phyloP scores from a whole-genome alignment of 2,329 filamentous ascomycete genomes.

The Xylariaceae sp. region DNA sequence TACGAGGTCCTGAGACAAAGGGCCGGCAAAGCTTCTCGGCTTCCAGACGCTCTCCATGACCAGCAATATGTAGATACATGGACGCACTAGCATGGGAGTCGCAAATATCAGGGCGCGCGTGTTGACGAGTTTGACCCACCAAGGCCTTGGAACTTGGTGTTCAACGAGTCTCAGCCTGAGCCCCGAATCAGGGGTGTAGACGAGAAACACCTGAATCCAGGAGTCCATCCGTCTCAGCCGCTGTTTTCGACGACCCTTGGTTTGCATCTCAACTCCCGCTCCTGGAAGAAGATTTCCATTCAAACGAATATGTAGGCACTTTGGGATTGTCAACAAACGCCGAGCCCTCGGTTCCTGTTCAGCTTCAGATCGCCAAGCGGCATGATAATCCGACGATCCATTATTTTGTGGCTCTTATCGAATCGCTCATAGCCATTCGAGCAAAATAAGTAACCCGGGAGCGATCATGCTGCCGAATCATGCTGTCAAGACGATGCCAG shows the following conservation, averaged over 20 bases:
- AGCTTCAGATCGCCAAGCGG: conserved; percentile 16
- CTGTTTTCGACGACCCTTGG: conserved; percentile 18
- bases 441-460: conserved; percentile 19
- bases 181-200: conserved; percentile 20
- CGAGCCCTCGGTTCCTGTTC: conserved; percentile 12
- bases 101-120: conserved; percentile 7
- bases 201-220: conserved; percentile 20
- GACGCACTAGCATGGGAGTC: neutral
- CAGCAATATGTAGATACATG: too few species aligned
- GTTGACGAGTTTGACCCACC: conserved; percentile 25
- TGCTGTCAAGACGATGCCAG: conserved; percentile 10
- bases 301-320: conserved; percentile 1
- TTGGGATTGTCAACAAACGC: conserved; percentile 9
- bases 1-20: conserved; percentile 11
- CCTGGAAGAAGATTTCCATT: conserved; percentile 3
- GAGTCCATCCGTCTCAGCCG: conserved; percentile 25
- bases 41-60: too few species aligned
- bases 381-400: conserved; percentile 18
- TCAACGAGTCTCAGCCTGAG: conserved; percentile 24
- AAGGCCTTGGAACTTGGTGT: conserved; percentile 14
- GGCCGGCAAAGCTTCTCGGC: too few species aligned
- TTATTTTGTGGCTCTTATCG: neutral
- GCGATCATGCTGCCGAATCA: conserved; percentile 23
- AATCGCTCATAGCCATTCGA: neutral
- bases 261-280: conserved; percentile 8